These are phyloP conservation scores for Claviceps humidiphila DNA, from an alignment of 2,329 filamentous ascomycete genomes.

Conservation along the genomic window DNA sequence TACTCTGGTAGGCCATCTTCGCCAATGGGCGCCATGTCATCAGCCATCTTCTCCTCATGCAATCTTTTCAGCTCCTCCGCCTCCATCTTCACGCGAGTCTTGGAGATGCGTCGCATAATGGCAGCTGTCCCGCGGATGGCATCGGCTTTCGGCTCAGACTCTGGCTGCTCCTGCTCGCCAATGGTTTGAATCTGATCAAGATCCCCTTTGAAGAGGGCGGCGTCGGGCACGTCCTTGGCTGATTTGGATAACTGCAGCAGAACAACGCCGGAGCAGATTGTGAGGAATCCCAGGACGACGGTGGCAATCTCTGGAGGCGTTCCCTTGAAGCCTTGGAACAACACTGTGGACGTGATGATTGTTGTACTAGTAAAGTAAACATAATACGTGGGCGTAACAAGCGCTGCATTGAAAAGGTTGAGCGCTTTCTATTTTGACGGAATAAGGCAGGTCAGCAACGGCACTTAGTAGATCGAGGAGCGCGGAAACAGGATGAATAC, in stretches of 20 bases:
- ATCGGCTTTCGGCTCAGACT: constrained; percentile 90
- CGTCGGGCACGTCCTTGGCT: constrained; percentile 90
- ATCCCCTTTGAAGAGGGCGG: constrained; percentile 83
- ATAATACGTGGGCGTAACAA: constrained; percentile 97
- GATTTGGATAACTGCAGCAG: constrained; percentile 94
- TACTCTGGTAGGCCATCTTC: constrained; percentile 59
- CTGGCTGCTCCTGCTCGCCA: constrained; percentile 88
- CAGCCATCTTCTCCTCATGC: constrained; percentile 61
- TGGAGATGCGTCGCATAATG: constrained; percentile 72
- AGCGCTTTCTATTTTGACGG: constrained; percentile 72
- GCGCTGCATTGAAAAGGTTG: constrained; percentile 89
- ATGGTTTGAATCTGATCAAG: constrained; percentile 92
- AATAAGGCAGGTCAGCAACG: background rate
- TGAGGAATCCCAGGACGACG: constrained; percentile 83
- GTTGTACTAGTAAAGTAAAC: constrained; percentile 96
- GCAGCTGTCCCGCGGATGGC: constrained; percentile 85
- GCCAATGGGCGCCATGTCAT: constrained; percentile 58
- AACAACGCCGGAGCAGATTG: constrained; percentile 86
- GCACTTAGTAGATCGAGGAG: background rate
- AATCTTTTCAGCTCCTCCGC: constrained; percentile 65
- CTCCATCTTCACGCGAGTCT: constrained; percentile 63
- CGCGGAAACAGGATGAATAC: background rate
- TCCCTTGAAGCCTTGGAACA: constrained; percentile 91
- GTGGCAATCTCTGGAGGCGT: constrained; percentile 68
- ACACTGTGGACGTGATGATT: constrained; percentile 81